A percentile compares a stretch with the other conserved stretches of the same genome.
Evolutionary conservation across 495 filamentous ascomycete species (phyloP).

Genomic region (Trichocladium uniseriatum): DNA sequence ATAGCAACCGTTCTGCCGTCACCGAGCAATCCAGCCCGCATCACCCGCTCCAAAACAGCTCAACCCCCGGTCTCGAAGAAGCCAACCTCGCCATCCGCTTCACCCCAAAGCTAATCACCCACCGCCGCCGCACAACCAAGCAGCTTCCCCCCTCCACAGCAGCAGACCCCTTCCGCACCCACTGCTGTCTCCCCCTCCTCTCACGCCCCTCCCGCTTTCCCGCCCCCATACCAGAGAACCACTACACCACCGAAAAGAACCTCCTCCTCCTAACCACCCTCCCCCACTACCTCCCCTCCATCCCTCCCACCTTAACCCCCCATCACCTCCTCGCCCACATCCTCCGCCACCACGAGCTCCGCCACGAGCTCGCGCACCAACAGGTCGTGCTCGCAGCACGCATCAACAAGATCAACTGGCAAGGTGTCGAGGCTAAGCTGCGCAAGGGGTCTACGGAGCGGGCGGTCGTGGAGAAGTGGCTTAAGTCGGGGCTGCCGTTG

Average conservation of each 20-base stretch:
- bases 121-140: background rate
- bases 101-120: background rate
- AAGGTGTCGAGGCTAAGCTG: background rate
- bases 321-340: background rate
- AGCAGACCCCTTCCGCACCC: background rate
- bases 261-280: background rate
- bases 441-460: background rate
- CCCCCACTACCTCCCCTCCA: background rate
- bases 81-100: background rate
- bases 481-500: background rate
- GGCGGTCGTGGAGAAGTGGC: background rate
- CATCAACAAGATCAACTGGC: slow-evolving; percentile 2
- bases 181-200: background rate
- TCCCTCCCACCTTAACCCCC: background rate
- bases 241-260: background rate
- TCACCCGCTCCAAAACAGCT: too few relatives aligned
- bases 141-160: background rate
- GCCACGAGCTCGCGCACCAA: background rate
- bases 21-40: too few relatives aligned
- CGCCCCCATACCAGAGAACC: background rate
- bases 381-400: background rate
- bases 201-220: background rate
- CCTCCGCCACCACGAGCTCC: background rate
- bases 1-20: too few relatives aligned
- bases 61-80: background rate